Evolutionary conservation across 1,284 basidiomycete species (phyloP).

Genomic region (Cutaneotrichosporon mucoides): DNA sequence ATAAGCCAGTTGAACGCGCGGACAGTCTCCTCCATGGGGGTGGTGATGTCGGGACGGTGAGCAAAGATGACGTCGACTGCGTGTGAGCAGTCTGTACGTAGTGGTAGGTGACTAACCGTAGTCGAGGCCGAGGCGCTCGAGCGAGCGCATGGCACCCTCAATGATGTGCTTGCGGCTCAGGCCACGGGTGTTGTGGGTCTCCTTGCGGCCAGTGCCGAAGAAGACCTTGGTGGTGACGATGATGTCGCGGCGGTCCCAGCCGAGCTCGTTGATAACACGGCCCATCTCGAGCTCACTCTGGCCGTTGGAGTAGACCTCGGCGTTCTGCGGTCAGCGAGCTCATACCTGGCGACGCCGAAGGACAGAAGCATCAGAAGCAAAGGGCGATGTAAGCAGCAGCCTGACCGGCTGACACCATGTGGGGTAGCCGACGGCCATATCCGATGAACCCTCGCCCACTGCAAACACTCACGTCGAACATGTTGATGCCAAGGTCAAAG

Average conservation of each 20-base stretch:
- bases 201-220: slow-evolving; percentile 54
- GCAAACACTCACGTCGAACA: slow-evolving; percentile 53
- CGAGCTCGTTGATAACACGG: slow-evolving; percentile 69
- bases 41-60: slow-evolving; percentile 50
- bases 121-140: slow-evolving; percentile 66
- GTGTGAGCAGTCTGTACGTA: no score
- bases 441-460: not conserved
- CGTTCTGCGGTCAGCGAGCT: slow-evolving; percentile 44
- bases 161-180: slow-evolving; percentile 67
- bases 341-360: no score
- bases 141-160: slow-evolving; percentile 66
- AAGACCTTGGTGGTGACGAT: slow-evolving; percentile 65
- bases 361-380: no score
- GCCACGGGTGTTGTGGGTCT: slow-evolving; percentile 53
- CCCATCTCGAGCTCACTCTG: slow-evolving; percentile 57
- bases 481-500: slow-evolving; percentile 50
- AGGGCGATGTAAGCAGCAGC: no score
- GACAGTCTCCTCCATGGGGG: slow-evolving; percentile 55
- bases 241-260: slow-evolving; percentile 64
- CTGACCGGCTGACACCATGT: no score
- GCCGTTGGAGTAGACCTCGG: slow-evolving; percentile 59
- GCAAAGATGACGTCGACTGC: slow-evolving; percentile 57
- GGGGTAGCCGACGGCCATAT: not conserved
- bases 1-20: slow-evolving; percentile 55
- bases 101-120: slow-evolving; percentile 53